A percentile compares a stretch with the other conserved stretches of the same genome.
Evolutionary conservation across 2,329 filamentous ascomycete species (phyloP).

Genomic region (Drechslerella stenobrocha): DNA sequence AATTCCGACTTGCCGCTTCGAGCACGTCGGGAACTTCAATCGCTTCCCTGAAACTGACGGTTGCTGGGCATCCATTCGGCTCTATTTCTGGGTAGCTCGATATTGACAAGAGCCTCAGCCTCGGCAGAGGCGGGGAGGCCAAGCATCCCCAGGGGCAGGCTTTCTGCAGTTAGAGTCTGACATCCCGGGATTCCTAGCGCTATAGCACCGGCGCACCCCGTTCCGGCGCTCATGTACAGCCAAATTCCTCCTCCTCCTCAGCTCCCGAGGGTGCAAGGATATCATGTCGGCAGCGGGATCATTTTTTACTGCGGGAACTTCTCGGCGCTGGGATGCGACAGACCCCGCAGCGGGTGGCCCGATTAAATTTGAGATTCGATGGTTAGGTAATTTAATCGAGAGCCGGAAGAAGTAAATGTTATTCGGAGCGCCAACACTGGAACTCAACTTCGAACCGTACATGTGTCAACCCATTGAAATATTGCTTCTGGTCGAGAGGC

Average conservation of each 20-base stretch:
- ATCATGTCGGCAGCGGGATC: background rate
- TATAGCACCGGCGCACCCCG: background rate
- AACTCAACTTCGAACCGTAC: background rate
- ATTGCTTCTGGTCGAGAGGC: slow-evolving; percentile 2
- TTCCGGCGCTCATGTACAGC: background rate
- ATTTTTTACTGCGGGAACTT: slow-evolving; percentile 1
- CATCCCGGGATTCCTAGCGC: slow-evolving; percentile 5
- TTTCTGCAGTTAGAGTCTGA: no score
- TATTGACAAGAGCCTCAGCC: slow-evolving; percentile 44
- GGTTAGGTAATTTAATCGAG: no score
- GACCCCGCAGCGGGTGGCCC: background rate
- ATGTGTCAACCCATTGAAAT: slow-evolving; percentile 7
- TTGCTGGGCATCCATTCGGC: slow-evolving; percentile 16
- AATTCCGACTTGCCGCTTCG: slow-evolving; percentile 42
- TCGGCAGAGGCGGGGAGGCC: slow-evolving; percentile 17
- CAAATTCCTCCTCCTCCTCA: slow-evolving; percentile 1
- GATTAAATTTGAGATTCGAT: background rate
- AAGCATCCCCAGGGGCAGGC: slow-evolving; percentile 30
- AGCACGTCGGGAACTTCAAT: slow-evolving; percentile 32
- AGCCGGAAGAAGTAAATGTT: background rate
- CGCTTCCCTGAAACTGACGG: slow-evolving; percentile 27
- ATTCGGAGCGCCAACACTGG: background rate
- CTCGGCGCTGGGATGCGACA: background rate
- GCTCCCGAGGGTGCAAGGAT: background rate
- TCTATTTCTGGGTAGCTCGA: slow-evolving; percentile 44